Evolutionary conservation across 2,329 filamentous ascomycete species (phyloP), one percentile per base, ranked within the genome.

Genomic region (Clonostachys byssicola): DNA sequence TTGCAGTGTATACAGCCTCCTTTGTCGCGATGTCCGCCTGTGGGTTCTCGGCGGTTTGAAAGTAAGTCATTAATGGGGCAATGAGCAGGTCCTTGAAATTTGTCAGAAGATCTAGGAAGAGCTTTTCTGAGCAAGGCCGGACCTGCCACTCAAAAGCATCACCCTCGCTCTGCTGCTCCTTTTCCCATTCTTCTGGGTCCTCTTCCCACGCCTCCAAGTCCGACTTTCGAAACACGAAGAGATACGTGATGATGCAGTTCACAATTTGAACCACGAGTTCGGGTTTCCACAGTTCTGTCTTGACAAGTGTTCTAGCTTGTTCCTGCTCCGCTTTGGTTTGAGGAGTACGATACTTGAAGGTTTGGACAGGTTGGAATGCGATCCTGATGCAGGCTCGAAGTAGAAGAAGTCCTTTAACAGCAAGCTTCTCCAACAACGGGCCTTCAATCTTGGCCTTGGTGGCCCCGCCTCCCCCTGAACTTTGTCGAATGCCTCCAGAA

Each of bases 121-220:
- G 76, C 65, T 92, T 95, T 66, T 99, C 94, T 0, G 94, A 86
- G 61, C 92, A 97, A 3, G 92, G 89, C 34, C 92, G 84, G 46
- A 97, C 86, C 49, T 92, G 89, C 72, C 92, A 96, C 59, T 97
- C 91, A 78, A 88, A 97, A 2, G 88, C 89, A 55, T 90, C 88
- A 35, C 88, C 85, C 49, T 89, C 82, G 50, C 86, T 88, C 58
- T 95, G 90, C 70, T 96, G 91, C 57, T 86, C 84, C 53, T 88
- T 85, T 64, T 96, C 92, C 92, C 94, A 99, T 46, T 95, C 91
- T 63, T 99, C 90, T 0, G 92, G 90, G 49, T 96, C 91, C 60
- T 95, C 87, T 61, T 95, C 87, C 94, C 94, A 99, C 49, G 90
- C 87, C 51, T 90, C 84, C 1, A 97, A 78, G 64, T 99, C 94